Evolutionary conservation across 176 grass and related monocot genomes (phyloP), one percentile per base, ranked within the genome.

Genomic region (Poa pratensis): DNA sequence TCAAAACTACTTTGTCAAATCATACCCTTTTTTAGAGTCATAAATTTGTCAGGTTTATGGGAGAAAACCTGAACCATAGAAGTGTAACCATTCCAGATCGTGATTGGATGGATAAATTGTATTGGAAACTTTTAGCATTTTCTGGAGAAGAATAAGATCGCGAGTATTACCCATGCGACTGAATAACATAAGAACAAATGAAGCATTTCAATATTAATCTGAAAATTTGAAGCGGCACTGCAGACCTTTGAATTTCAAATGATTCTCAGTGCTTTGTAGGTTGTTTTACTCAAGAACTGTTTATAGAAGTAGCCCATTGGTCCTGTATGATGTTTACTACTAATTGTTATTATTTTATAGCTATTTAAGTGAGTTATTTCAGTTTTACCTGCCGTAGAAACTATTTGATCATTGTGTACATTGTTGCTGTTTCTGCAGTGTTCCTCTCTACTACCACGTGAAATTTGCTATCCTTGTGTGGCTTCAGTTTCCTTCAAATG

Each of bases 391-490:
- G 18, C 20, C 48, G n/a, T 58, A 19, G 40, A 80, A 45, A 78
- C 20, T 50, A 68, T 80, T 60, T 76, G 14, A 82, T 73, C 43
- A 78, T 58, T 65, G 14, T 40, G 12, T 80, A 73, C 32, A 28
- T 27, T 71, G 42, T 43, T 94, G 75, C 14, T 79, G 20, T 69
- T 90, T 65, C 30, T 94, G 85, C 87, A 97, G 94, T 91, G 86
- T 90, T 84, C 94, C 94, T 61, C 71, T 97, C 15, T 97, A 94
- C 82, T 92, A 94, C 73, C 90, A 94, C 79, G 82, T 61, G 43
- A 97, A 97, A 81, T 89, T 97, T 64, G 94, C 85, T 72, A 89
- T 94, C 90, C 94, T 97, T 88, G 76, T 94, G 76, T 94, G 89
- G 91, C 92, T 97, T 52, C 92, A 97, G 77, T 87, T 94, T 46